These are phyloP conservation scores for Wallacemonas sp. DNA, from an alignment of 208 protist species.

Conservation along the genomic window DNA sequence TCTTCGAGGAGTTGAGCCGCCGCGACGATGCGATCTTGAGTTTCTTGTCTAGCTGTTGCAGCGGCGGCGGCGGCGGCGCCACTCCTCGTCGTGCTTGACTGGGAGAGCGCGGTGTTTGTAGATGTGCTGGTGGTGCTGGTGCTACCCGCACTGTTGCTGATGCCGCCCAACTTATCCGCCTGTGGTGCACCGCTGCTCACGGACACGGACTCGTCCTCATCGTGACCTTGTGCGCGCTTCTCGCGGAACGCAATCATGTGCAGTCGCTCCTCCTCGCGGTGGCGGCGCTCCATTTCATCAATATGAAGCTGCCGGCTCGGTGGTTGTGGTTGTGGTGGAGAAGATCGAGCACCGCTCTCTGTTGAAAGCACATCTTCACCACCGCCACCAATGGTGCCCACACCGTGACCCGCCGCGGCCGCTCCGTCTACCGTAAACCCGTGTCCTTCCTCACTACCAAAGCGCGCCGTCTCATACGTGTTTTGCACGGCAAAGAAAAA, in stretches of 20 bases:
- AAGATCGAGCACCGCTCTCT: background rate
- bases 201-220: slow-evolving; percentile 12
- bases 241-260: background rate
- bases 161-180: background rate
- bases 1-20: slow-evolving; percentile 19
- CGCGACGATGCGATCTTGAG: background rate
- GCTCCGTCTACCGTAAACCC: no score
- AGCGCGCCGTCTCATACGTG: no score
- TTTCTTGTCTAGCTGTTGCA: background rate
- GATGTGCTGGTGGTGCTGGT: slow-evolving; percentile 4
- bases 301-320: background rate
- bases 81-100: no score
- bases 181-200: background rate
- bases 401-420: no score
- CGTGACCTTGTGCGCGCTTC: background rate
- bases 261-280: slow-evolving; percentile 11
- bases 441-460: no score
- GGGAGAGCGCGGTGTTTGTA: no score
- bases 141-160: background rate
- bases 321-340: background rate
- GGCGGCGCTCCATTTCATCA: slow-evolving; percentile 1
- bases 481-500: no score
- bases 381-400: background rate
- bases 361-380: no score
- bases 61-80: background rate